Evolutionary conservation across 371 early-diverging fungal genomes (phyloP).

Genomic region (Haplosporangium sp.): DNA sequence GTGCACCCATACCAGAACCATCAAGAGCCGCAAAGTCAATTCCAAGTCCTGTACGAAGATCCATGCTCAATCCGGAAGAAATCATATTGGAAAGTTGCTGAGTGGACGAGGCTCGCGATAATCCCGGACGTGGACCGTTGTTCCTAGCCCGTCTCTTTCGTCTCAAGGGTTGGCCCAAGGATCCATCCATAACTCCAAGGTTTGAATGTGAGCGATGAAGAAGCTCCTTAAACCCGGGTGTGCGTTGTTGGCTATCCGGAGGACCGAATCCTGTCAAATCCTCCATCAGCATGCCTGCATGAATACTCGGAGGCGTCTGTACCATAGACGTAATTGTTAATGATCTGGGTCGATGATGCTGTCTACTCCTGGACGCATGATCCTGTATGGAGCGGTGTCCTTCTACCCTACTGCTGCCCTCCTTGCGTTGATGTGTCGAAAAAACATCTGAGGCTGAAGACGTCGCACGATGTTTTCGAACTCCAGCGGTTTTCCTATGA

Average conservation of each 20-base stretch:
- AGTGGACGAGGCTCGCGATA: background rate
- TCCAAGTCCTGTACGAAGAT: conserved; percentile 14
- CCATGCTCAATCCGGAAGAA: conserved; percentile 3
- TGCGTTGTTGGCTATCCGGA: background rate
- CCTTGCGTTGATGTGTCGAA: background rate
- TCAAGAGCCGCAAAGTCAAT: conserved; percentile 1
- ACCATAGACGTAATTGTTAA: background rate
- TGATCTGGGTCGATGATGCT: conserved; percentile 1
- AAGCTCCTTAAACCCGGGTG: conserved; percentile 2
- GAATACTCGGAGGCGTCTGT: conserved; percentile 23
- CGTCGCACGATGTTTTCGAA: conserved; percentile 17
- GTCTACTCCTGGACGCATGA: background rate
- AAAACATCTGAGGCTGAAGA: conserved; percentile 17
- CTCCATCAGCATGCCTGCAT: conserved; percentile 26
- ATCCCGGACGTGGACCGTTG: conserved; percentile 3
- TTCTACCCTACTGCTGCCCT: background rate
- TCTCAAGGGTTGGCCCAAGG: conserved; percentile 3
- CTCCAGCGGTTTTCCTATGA: conserved; percentile 4
- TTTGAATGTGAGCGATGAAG: background rate
- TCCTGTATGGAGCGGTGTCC: background rate
- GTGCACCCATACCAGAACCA: background rate
- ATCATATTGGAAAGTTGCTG: conserved; percentile 2
- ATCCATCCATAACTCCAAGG: background rate
- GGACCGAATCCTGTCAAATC: background rate
- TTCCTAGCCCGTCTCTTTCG: conserved; percentile 13